A percentile compares a stretch with the other conserved stretches of the same genome.
phyloP scores from a whole-genome alignment of 2,329 filamentous ascomycete genomes.

The Tolypocladium pustulatum region DNA sequence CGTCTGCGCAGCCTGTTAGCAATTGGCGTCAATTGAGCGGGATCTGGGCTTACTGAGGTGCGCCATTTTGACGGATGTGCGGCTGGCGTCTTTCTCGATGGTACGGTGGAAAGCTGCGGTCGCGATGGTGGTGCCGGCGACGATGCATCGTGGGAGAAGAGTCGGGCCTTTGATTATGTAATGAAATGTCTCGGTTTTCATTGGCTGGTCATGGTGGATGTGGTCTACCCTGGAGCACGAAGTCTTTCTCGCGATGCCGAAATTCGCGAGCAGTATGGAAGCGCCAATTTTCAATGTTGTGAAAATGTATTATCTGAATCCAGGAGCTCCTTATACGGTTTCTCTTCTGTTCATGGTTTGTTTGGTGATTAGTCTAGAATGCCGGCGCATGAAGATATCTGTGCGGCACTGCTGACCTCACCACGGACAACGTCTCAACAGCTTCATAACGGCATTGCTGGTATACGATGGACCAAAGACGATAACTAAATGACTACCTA shows the following conservation, averaged over 20 bases:
- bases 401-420: too few relatives aligned
- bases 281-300: too few relatives aligned
- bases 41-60: constrained; percentile 22
- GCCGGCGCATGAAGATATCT: too few relatives aligned
- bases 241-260: not conserved
- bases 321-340: too few relatives aligned
- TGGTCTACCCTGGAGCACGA: not conserved
- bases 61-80: constrained; percentile 23
- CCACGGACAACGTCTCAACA: too few relatives aligned
- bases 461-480: too few relatives aligned
- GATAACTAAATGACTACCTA: too few relatives aligned
- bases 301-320: too few relatives aligned
- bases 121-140: constrained; percentile 10
- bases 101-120: constrained; percentile 11
- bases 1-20: constrained; percentile 22
- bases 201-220: not conserved
- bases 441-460: too few relatives aligned
- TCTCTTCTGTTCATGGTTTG: too few relatives aligned
- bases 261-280: not conserved
- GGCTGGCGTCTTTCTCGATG: constrained; percentile 10
- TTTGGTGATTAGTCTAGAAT: too few relatives aligned
- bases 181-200: not conserved
- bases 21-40: not conserved
- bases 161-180: constrained; percentile 4
- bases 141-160: not conserved